A percentile compares a stretch with the other conserved stretches of the same genome.
phyloP scores from a whole-genome alignment of 2,329 filamentous ascomycete species.

The Fusarium torreyae region DNA sequence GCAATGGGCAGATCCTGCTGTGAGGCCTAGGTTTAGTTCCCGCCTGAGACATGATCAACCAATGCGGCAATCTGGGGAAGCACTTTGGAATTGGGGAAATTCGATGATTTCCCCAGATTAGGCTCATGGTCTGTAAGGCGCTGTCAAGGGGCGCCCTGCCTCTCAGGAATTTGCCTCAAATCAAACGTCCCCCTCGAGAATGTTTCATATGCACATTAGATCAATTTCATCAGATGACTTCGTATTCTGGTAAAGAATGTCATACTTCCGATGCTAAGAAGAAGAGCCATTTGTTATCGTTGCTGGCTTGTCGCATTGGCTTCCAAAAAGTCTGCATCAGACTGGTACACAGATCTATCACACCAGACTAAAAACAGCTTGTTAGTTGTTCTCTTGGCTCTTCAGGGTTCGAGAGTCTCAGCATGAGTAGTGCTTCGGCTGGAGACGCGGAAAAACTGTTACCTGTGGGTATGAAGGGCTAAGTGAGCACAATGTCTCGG shows the following conservation, averaged over 20 bases:
- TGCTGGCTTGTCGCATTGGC: not conserved
- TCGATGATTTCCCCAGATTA: slow-evolving; percentile 32
- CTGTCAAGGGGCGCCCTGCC: slow-evolving; percentile 6
- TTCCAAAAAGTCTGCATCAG: not conserved
- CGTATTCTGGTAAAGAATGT: slow-evolving; percentile 15
- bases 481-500: slow-evolving; percentile 37
- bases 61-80: slow-evolving; percentile 15
- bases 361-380: not conserved
- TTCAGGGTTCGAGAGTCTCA: not conserved
- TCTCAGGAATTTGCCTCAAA: not conserved
- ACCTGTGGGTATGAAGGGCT: slow-evolving; percentile 14
- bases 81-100: slow-evolving; percentile 37
- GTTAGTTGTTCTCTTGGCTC: not conserved
- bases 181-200: slow-evolving; percentile 19
- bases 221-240: slow-evolving; percentile 4
- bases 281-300: not conserved
- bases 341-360: fast-evolving
- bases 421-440: not conserved
- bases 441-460: not conserved
- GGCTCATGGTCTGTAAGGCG: not conserved
- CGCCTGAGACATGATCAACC: not conserved
- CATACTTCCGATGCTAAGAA: not conserved
- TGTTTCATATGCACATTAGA: slow-evolving; percentile 20
- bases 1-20: not conserved
- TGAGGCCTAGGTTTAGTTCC: fast-evolving